phyloP scores from a whole-genome alignment of 495 filamentous ascomycete genomes.

The Aspergillus haitiensis region DNA sequence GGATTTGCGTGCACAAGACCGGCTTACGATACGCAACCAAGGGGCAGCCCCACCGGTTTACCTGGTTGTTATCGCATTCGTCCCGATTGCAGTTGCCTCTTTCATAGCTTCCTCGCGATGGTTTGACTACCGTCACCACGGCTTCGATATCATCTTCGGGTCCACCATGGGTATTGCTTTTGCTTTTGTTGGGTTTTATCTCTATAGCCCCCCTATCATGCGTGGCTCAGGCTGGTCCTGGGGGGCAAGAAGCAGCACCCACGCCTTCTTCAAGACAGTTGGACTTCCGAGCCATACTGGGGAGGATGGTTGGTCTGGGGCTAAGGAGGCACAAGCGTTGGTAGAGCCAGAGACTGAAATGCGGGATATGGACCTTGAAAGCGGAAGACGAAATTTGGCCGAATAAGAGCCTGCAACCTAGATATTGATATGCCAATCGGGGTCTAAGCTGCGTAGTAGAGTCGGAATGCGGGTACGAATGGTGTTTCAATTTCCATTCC shows the following conservation, averaged over 20 bases:
- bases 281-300: slow-evolving; percentile 54
- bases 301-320: slow-evolving; percentile 34
- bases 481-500: not conserved
- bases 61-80: slow-evolving; percentile 55
- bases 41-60: slow-evolving; percentile 62
- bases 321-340: not conserved
- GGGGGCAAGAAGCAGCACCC: slow-evolving; percentile 40
- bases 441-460: not conserved
- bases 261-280: slow-evolving; percentile 61
- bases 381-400: slow-evolving; percentile 18
- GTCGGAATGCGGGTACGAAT: not conserved
- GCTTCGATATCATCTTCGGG: slow-evolving; percentile 65
- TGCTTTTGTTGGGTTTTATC: slow-evolving; percentile 58
- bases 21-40: slow-evolving; percentile 40
- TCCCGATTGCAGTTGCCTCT: slow-evolving; percentile 57
- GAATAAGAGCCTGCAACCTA: slow-evolving; percentile 12
- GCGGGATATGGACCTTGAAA: slow-evolving; percentile 23
- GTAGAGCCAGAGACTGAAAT: slow-evolving; percentile 2
- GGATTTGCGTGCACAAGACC: slow-evolving; percentile 26
- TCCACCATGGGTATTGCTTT: slow-evolving; percentile 55
- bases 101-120: slow-evolving; percentile 64
- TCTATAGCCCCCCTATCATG: slow-evolving; percentile 68
- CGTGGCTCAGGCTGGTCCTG: slow-evolving; percentile 58
- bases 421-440: not conserved
- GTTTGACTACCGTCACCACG: slow-evolving; percentile 63